Evolutionary conservation across 2,329 filamentous ascomycete species (phyloP), one percentile per base, ranked within the genome.

Genomic region (Monosporascus sp.): DNA sequence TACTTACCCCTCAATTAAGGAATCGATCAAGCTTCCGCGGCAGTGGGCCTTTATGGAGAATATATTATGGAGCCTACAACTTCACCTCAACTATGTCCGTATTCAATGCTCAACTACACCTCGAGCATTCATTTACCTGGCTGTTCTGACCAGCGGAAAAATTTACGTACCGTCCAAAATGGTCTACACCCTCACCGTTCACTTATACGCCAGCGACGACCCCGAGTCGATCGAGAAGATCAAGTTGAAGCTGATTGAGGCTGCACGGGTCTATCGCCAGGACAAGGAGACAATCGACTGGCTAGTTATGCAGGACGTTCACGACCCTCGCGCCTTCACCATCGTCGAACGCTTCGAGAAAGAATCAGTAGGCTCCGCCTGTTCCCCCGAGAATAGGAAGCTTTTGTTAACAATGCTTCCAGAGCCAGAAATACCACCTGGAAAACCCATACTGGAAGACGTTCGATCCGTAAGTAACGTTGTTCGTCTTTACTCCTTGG

Each of bases 261-360:
- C 87, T n/a, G 85, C 84, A 54, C 79, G 82, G 57, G 78, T 90
- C 57, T 90, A 90, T 73, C 82, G 79, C 58, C 77, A 87, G 59
- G 87, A 90, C 73, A 82, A 81, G 65, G 87, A 90, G 74, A 89
- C 81, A 0, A 64, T 86, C 54, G 79, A 76, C 46, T 90, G 87
- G 87, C 83, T 88, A 70, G 87, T 90, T 57, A 90, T 90, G 87
- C 87, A 90, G 73, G 84, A 85, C 62, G 78, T 83, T 54, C 76
- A 81, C 62, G 87, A 90, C 67, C 77, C 78, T 45, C 77, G 85
- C 54, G 82, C 85, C 49, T 90, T 90, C 70, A 88, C 84, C 48
- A 88, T 90, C 62, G 86, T 90, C 47, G 87, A 90, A 73, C 76
- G 87, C 35, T 90, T 89, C 70, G 78, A 81, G 62, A 77, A 85